Evolutionary conservation across 2,329 filamentous ascomycete genomes (phyloP).

Genomic region (Cladosporium sphaerospermum): DNA sequence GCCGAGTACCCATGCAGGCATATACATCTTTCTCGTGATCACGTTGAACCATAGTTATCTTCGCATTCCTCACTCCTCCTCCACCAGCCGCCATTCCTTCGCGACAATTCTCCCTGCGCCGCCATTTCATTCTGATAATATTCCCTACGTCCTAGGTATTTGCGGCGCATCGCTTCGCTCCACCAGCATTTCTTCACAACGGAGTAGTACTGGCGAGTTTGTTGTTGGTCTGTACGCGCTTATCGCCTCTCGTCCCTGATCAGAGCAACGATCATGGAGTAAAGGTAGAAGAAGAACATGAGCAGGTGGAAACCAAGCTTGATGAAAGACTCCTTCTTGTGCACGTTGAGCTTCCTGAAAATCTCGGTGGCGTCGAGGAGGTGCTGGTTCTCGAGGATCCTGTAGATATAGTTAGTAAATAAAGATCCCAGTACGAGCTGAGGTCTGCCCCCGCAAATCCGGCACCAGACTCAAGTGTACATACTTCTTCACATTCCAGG

Average conservation of each 20-base stretch:
- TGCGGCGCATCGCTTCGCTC: too few relatives aligned
- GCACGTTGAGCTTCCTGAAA: conserved; percentile 96
- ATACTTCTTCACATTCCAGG: conserved; percentile 97
- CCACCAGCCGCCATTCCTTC: neutral
- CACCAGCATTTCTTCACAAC: too few relatives aligned
- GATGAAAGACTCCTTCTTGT: conserved; percentile 99
- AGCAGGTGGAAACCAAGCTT: conserved; percentile 97
- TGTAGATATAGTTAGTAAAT: conserved; percentile 40
- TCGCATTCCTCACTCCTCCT: neutral
- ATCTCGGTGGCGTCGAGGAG: conserved; percentile 97
- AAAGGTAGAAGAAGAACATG: conserved; percentile 99
- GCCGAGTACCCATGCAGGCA: conserved; percentile 11
- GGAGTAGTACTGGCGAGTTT: neutral
- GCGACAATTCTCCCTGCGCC: neutral
- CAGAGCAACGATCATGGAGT: conserved; percentile 63
- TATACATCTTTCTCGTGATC: conserved; percentile 13
- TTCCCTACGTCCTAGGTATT: neutral
- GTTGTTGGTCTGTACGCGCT: neutral
- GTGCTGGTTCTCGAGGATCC: conserved; percentile 95
- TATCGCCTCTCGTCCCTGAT: conserved; percentile 73
- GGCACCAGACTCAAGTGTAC: conserved; percentile 32
- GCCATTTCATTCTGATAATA: neutral
- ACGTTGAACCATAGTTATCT: conserved; percentile 1
- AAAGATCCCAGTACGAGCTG: neutral
- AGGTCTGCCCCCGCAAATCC: neutral